A percentile compares a stretch with the other conserved stretches of the same genome.
phyloP scores from a whole-genome alignment of 345 rosid genomes.

The Populus tremula region DNA sequence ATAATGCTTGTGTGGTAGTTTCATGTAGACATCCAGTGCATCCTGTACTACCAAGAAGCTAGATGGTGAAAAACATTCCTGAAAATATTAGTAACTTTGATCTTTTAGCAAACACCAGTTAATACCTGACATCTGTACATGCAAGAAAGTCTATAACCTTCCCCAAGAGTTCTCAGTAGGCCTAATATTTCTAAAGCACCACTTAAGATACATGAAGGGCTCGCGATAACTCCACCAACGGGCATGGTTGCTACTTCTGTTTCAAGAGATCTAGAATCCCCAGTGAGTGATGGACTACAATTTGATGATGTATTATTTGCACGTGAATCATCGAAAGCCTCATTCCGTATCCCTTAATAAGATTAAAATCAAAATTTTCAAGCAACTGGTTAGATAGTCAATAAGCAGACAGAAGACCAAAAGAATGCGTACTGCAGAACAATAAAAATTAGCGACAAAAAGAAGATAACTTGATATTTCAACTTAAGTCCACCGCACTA shows the following conservation, averaged over 20 bases:
- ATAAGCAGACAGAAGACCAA: neutral
- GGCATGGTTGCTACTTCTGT: conserved; percentile 56
- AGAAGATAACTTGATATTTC: neutral
- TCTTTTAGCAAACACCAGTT: conserved; percentile 1
- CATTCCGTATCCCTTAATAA: conserved; percentile 64
- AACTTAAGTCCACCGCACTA: conserved; percentile 4
- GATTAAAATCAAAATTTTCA: conserved; percentile 14
- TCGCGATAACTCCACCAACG: conserved; percentile 43
- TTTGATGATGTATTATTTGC: conserved; percentile 49
- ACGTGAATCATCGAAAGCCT: conserved; percentile 70
- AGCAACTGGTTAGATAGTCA: conserved; percentile 15
- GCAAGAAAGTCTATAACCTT: conserved; percentile 89
- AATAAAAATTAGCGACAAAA: neutral
- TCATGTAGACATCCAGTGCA: conserved; percentile 68
- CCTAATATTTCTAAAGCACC: conserved; percentile 72
- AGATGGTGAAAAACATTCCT: conserved; percentile 20
- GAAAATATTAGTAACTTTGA: conserved; percentile 15
- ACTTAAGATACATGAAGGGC: conserved; percentile 47
- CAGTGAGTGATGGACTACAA: conserved; percentile 45
- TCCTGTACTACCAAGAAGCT: conserved; percentile 56
- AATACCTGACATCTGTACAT: conserved; percentile 82
- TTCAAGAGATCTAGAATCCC: conserved; percentile 54
- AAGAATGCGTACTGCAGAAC: conserved; percentile 1
- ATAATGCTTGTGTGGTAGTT: conserved; percentile 83
- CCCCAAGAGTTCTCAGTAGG: conserved; percentile 80